Percentiles rank a stretch among this genome's conserved stretches.
Conservation (phyloP, 345 rosid genomes). For the Zanthoxylum bungeanum region DNA sequence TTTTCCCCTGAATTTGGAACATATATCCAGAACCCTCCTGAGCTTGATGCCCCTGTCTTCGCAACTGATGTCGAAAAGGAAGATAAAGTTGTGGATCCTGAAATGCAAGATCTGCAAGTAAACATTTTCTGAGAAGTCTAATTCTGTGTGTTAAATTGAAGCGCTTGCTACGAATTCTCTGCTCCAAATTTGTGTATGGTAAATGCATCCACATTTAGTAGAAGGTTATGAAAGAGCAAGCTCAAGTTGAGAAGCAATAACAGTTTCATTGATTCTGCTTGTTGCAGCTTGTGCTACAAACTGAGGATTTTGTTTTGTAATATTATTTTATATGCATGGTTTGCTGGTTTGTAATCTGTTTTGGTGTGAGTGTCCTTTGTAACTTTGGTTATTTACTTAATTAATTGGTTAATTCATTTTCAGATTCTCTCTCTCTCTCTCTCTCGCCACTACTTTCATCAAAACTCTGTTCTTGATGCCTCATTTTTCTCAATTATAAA, state of each 20-base stretch:
- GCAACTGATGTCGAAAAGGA: slow-evolving; percentile 39
- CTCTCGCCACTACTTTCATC: no score
- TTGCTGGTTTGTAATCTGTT: neutral
- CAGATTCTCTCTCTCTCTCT: no score
- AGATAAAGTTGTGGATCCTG: slow-evolving; percentile 54
- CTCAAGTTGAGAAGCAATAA: neutral
- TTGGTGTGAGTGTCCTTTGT: no score
- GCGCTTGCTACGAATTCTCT: no score
- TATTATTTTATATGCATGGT: neutral
- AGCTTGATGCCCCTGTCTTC: slow-evolving; percentile 62
- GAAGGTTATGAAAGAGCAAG: neutral
- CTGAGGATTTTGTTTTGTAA: neutral
- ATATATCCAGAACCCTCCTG: slow-evolving; percentile 63
- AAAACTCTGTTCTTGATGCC: no score
- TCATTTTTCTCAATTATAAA: neutral
- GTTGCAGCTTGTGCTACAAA: neutral
- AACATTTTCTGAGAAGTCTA: no score
- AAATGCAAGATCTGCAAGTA: slow-evolving; percentile 61
- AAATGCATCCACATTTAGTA: neutral
- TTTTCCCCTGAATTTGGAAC: neutral
- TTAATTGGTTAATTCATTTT: no score
- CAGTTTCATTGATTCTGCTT: neutral
- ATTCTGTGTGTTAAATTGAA: no score
- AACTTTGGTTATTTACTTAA: no score
- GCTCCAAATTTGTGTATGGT: neutral